Evolutionary conservation across 1,284 basidiomycete genomes (phyloP), one percentile per base, ranked within the genome.

Genomic region (Papiliotrema laurentii): DNA sequence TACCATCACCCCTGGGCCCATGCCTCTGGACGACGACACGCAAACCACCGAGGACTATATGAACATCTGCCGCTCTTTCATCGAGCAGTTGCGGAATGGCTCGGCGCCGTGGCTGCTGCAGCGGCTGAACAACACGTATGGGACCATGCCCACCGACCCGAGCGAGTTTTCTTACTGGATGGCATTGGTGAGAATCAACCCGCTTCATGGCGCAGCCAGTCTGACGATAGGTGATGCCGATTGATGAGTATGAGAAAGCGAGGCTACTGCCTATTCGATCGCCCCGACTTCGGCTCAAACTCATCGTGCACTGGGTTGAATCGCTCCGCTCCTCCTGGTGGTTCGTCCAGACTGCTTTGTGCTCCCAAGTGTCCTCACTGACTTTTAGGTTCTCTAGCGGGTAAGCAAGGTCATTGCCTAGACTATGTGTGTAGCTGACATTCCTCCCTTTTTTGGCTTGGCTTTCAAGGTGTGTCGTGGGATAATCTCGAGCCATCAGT

Each of bases 301-400:
- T 97, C 58, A 85, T 94, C 50, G 87, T 89, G 33, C 86, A 90
- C 64, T 97, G 92, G 92, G 92, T 97, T 60, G 89, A 94, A 65
- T 81, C 83, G 66, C 75, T 88, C 31, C 77, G 83, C 50, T 79
- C 77, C 48, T 81, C 81, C 42, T 86, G 85, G 84, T 86, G 76
- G 77, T 79, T 44, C 56, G 63, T 63, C 14, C 22, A 18, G 26
- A 28, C 22, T 31, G 33, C 49, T 61, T 63, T 18, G 57, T 68
- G 22, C 3, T n/a, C n/a, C n/a, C n/a, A n/a, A 11, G 19, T 11
- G 19, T 3, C 30, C 34, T 27, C 21, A 54, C 41, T 52, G 38
- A 39, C 27, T 16, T 45, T 24, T 0, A 47, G 37, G 36, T 45
- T 48, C 19, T 49, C 47, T 5, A 49, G 47, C 41, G 47, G 47